These are phyloP conservation scores for Phyllosticta paracitricarpa DNA, from an alignment of 2,329 filamentous ascomycete genomes.

Conservation along the genomic window DNA sequence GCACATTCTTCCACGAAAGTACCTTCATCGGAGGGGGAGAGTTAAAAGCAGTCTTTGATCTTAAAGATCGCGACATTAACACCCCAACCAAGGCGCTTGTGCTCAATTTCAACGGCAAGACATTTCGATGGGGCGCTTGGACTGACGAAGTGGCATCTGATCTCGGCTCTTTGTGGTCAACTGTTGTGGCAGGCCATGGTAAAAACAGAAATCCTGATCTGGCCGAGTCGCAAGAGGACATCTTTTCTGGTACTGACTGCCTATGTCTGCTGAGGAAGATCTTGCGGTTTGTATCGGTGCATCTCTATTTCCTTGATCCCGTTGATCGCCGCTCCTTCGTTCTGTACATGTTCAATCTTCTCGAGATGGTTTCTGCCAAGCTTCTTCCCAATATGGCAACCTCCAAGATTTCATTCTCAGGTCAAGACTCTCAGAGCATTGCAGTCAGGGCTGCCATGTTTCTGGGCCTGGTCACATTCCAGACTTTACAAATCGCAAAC, in stretches of 20 bases:
- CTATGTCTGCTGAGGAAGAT: constrained; percentile 32
- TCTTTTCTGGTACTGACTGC: neutral
- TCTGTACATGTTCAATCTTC: constrained; percentile 30
- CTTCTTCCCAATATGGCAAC: constrained; percentile 7
- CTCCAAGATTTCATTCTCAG: neutral
- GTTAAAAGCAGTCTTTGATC: constrained; percentile 36
- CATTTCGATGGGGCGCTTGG: constrained; percentile 44
- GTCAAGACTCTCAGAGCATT: neutral
- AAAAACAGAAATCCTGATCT: neutral
- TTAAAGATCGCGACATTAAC: constrained; percentile 36
- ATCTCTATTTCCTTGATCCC: constrained; percentile 43
- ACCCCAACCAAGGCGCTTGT: constrained; percentile 25
- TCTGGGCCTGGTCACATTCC: constrained; percentile 20
- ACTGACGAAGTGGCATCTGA: constrained; percentile 44
- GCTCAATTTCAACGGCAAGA: constrained; percentile 27
- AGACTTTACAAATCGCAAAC: constrained; percentile 23
- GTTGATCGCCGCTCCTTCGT: constrained; percentile 43
- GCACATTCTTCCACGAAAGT: constrained; percentile 45
- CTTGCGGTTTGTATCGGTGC: constrained; percentile 39
- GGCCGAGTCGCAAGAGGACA: neutral
- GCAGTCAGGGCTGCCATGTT: neutral
- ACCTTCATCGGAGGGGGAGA: constrained; percentile 51
- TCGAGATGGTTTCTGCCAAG: constrained; percentile 24
- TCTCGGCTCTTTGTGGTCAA: constrained; percentile 26
- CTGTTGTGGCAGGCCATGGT: constrained; percentile 14